Base-by-base conservation (phyloP, 805 yeast species). In the Wickerhamiella australiensis region DNA sequence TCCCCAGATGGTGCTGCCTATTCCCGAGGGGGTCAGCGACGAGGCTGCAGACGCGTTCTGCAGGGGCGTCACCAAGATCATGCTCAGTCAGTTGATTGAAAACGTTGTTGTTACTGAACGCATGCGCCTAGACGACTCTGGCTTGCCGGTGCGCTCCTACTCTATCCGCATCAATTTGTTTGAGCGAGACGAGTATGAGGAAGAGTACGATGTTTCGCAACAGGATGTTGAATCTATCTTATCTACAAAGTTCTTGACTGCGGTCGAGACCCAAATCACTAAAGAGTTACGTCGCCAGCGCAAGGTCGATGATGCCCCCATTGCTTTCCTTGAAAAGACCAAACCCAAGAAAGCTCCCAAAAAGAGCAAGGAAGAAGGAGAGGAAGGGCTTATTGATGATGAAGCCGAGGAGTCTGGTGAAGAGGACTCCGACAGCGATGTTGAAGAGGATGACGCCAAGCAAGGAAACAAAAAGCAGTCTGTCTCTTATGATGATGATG, bases 1-100 rank as follows among this genome's bases (percentile, higher is more conserved):
- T n/a, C 99, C 99, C 42, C 97, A 92, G 70, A 92, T 92, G 98
- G 79, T 92, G 3, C 71, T 92, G 59, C 98, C 98, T 23, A 74
- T 92, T 43, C 70, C 78, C 61, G 69, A 73, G 31, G 94, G 84
- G 60, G 92, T 94, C 49, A 73, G 75, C 43, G 95, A 90, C 65
- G 83, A 76, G 22, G 79, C 80, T 64, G 97, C 97, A 2, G 95
- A 87, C 60, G 78, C 85, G 4, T 92, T 94, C 79, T 83, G 95
- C 68, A 86, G 86, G 68, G 79, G 92, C 31, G 81, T 90, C 51
- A 85, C 94, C 33, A 79, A 77, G 62, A 92, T 92, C 58, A 73
- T 78, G 50, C 74, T 92, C 56, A 82, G 95, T 37, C 96, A 94
- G 72, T 79, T 92, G 57, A 80, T 90, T 59, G 95, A 88, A 61